phyloP scores from a whole-genome alignment of 306 rosid genomes.

The Cicer judaicum region DNA sequence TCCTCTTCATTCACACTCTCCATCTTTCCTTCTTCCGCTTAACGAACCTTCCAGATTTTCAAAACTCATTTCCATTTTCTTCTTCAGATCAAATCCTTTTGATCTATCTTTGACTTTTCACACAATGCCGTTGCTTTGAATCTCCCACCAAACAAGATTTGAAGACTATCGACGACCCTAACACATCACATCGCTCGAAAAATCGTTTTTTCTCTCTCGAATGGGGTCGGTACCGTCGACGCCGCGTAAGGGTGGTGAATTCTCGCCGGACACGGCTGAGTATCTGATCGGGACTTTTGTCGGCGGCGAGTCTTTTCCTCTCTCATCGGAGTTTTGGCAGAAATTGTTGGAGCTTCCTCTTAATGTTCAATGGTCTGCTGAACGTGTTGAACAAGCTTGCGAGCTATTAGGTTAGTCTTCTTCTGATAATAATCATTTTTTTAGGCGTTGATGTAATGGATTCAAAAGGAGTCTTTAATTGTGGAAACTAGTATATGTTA shows the following conservation, averaged over 20 bases:
- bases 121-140: conserved; percentile 57
- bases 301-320: conserved; percentile 78
- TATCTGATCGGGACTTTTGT: conserved; percentile 87
- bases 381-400: conserved; percentile 85
- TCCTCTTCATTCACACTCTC: conserved; percentile 36
- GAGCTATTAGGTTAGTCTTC: conserved; percentile 75
- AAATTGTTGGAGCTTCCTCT: conserved; percentile 86
- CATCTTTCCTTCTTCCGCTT: conserved; percentile 30
- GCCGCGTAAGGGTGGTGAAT: conserved; percentile 66
- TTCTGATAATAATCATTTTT: conserved; percentile 16
- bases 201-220: neutral
- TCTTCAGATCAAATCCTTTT: conserved; percentile 51
- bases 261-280: conserved; percentile 82
- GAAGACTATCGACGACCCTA: conserved; percentile 43
- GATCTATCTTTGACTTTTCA: conserved; percentile 39
- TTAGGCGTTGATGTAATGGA: conserved; percentile 4
- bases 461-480: conserved; percentile 33
- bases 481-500: neutral
- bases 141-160: conserved; percentile 48
- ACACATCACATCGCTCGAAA: conserved; percentile 15
- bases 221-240: conserved; percentile 97
- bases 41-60: conserved; percentile 37
- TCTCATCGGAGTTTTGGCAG: conserved; percentile 94
- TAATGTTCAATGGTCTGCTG: conserved; percentile 73
- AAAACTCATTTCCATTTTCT: conserved; percentile 40